Evolutionary conservation across 2,329 filamentous ascomycete species (phyloP).

Genomic region (Fusarium sp.): DNA sequence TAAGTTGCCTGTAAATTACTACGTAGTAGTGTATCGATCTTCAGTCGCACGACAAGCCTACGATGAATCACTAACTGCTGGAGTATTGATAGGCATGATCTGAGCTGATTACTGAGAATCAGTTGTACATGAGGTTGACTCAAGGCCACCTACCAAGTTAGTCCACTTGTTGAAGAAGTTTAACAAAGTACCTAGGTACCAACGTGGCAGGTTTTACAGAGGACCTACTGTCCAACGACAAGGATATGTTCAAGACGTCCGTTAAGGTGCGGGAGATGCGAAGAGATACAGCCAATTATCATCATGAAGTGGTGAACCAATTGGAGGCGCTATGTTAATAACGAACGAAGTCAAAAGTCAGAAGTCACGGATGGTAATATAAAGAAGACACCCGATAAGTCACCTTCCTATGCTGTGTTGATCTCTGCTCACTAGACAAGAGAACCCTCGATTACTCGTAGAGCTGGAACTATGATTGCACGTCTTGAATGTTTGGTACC

Average conservation of each 20-base stretch:
- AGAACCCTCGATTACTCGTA: neutral
- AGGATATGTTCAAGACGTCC: neutral
- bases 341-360: neutral
- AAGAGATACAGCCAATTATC: neutral
- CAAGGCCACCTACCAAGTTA: neutral
- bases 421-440: no score
- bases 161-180: neutral
- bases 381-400: neutral
- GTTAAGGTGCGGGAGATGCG: neutral
- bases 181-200: neutral
- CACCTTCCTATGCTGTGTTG: neutral
- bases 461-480: neutral
- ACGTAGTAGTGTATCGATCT: neutral
- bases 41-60: conserved; percentile 7
- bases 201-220: neutral
- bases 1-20: neutral
- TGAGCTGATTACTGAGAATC: neutral
- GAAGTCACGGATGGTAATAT: neutral
- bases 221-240: neutral
- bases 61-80: neutral
- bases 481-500: neutral
- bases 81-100: neutral
- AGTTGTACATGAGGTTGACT: neutral
- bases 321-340: neutral
- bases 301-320: neutral